A percentile compares a stretch with the other conserved stretches of the same genome.
Evolutionary conservation across 148 eudicot genomes (phyloP).

Genomic region (Rhododendron simsii): DNA sequence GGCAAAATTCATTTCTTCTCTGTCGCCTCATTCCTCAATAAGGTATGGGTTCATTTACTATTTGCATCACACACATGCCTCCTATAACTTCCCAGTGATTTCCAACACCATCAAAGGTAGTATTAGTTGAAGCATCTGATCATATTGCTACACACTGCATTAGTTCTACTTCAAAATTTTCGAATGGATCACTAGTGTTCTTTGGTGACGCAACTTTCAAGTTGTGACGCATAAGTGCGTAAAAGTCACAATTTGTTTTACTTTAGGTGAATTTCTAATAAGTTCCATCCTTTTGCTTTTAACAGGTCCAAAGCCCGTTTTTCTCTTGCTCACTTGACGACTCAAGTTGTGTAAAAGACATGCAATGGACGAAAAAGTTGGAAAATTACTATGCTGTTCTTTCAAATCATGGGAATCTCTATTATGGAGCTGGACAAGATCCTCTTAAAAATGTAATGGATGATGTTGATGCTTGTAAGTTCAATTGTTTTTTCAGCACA

Average conservation of each 20-base stretch:
- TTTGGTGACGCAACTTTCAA: neutral
- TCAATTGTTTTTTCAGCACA: neutral
- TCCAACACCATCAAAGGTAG: neutral
- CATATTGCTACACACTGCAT: neutral
- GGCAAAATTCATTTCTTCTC: constrained; percentile 53
- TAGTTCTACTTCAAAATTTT: neutral
- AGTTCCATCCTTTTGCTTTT: constrained; percentile 3
- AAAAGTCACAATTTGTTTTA: neutral
- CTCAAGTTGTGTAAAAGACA: too few relatives aligned
- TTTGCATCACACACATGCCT: neutral
- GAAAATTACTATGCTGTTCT: constrained; percentile 54
- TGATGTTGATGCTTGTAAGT: constrained; percentile 76
- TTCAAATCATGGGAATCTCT: constrained; percentile 45
- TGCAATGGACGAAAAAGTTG: constrained; percentile 40
- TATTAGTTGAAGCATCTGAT: neutral
- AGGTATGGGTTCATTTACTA: constrained; percentile 32
- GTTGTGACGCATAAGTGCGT: neutral
- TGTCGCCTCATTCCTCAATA: constrained; percentile 52
- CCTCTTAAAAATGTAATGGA: constrained; percentile 51
- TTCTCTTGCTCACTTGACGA: constrained; percentile 47
- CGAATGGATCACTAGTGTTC: neutral
- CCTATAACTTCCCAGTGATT: neutral
- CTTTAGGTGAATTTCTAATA: neutral
- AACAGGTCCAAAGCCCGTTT: constrained; percentile 53
- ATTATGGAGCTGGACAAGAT: constrained; percentile 50